phyloP scores from a whole-genome alignment of 371 early-diverging fungal species.

The Mucor mucedo region DNA sequence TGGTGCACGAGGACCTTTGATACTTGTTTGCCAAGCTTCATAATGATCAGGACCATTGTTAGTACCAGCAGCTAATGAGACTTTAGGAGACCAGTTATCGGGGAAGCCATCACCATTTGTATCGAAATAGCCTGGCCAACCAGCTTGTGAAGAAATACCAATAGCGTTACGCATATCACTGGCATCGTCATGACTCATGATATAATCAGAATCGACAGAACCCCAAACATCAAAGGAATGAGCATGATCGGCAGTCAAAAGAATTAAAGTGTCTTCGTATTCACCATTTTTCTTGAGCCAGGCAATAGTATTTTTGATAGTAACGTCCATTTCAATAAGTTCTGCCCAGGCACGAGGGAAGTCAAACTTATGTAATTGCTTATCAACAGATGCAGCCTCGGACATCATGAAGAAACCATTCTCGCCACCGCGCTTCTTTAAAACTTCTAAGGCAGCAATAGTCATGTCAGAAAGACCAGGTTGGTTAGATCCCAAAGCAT shows the following conservation, averaged over 20 bases:
- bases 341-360: conserved; percentile 75
- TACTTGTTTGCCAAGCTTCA: conserved; percentile 64
- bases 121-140: conserved; percentile 71
- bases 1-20: conserved; percentile 49
- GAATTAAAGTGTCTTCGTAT: conserved; percentile 70
- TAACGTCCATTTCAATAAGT: conserved; percentile 73
- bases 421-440: conserved; percentile 67
- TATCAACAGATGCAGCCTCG: conserved; percentile 79
- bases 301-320: conserved; percentile 65
- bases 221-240: conserved; percentile 80
- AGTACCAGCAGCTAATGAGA: conserved; percentile 68
- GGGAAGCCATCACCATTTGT: conserved; percentile 72
- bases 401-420: conserved; percentile 79
- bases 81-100: conserved; percentile 60
- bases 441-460: conserved; percentile 63
- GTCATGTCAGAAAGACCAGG: conserved; percentile 76
- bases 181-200: conserved; percentile 16
- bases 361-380: conserved; percentile 74
- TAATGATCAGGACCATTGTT: conserved; percentile 61
- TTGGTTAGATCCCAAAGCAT: conserved; percentile 63
- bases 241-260: conserved; percentile 76
- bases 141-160: conserved; percentile 67
- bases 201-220: conserved; percentile 59
- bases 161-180: conserved; percentile 65
- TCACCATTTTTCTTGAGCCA: conserved; percentile 59